Evolutionary conservation across 768 basidiomycete genomes (phyloP).

Genomic region (Amanita thiersii): DNA sequence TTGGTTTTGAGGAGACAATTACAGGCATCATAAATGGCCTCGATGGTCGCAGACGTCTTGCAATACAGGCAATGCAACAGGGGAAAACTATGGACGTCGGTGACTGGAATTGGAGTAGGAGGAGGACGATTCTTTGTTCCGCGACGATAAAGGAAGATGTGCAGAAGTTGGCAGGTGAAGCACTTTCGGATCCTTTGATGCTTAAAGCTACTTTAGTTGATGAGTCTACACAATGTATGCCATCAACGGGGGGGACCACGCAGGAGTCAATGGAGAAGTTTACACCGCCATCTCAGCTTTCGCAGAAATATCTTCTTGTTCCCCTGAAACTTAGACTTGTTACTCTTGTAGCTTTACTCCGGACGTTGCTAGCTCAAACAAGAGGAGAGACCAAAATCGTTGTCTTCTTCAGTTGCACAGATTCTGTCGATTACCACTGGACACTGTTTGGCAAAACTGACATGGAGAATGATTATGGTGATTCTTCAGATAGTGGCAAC

Average conservation of each 20-base stretch:
- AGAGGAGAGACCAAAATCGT: constrained; percentile 67
- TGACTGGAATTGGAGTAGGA: constrained; percentile 78
- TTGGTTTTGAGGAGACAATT: constrained; percentile 96
- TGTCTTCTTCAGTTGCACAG: constrained; percentile 94
- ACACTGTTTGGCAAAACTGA: constrained; percentile 61
- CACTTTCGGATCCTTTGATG: constrained; percentile 72
- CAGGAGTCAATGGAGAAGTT: constrained; percentile 46
- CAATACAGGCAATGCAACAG: constrained; percentile 56
- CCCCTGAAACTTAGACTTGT: constrained; percentile 95
- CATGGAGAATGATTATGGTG: constrained; percentile 42
- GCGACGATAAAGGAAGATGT: constrained; percentile 96
- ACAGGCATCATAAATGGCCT: constrained; percentile 81
- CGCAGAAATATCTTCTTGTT: constrained; percentile 84
- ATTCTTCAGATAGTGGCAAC: constrained; percentile 18
- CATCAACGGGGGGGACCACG: constrained; percentile 5
- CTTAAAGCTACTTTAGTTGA: constrained; percentile 63
- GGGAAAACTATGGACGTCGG: constrained; percentile 66
- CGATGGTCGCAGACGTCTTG: constrained; percentile 75
- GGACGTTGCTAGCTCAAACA: constrained; percentile 65
- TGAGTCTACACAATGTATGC: constrained; percentile 10
- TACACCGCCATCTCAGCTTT: constrained; percentile 88
- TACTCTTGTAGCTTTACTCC: constrained; percentile 76
- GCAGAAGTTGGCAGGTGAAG: constrained; percentile 82
- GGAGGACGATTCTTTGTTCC: constrained; percentile 90
- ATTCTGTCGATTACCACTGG: constrained; percentile 98